Evolutionary conservation across 2,329 filamentous ascomycete species (phyloP).

Genomic region (Neonectria ditissima): DNA sequence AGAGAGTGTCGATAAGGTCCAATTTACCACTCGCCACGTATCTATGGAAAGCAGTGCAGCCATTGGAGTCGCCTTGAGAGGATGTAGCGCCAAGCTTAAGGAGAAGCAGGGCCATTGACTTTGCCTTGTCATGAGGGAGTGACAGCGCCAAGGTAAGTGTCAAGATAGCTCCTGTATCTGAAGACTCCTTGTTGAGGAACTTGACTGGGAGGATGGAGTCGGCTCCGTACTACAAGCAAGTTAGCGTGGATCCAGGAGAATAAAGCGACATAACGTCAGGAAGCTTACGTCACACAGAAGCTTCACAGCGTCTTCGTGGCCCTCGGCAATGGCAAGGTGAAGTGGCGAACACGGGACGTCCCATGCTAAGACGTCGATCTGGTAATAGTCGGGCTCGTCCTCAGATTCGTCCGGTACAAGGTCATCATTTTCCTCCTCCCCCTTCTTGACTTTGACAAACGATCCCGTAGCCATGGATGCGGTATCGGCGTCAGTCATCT

Average conservation of each 20-base stretch:
- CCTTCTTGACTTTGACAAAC: slow-evolving; percentile 74
- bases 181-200: slow-evolving; percentile 62
- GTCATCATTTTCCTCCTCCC: slow-evolving; percentile 52
- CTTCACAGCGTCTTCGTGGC: slow-evolving; percentile 76
- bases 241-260: slow-evolving; percentile 18
- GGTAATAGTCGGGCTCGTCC: slow-evolving; percentile 81
- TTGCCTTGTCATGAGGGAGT: slow-evolving; percentile 72
- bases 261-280: background rate
- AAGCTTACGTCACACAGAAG: slow-evolving; percentile 70
- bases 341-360: slow-evolving; percentile 79
- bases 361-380: slow-evolving; percentile 84
- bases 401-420: slow-evolving; percentile 65
- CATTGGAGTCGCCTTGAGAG: slow-evolving; percentile 76
- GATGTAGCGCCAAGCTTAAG: slow-evolving; percentile 78
- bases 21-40: slow-evolving; percentile 65
- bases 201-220: slow-evolving; percentile 83
- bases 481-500: slow-evolving; percentile 63
- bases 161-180: slow-evolving; percentile 71
- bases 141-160: slow-evolving; percentile 75
- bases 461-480: slow-evolving; percentile 74
- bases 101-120: slow-evolving; percentile 73
- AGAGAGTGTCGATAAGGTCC: slow-evolving; percentile 62
- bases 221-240: slow-evolving; percentile 73
- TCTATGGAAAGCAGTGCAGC: slow-evolving; percentile 75
- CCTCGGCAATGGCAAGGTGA: slow-evolving; percentile 82